Evolutionary conservation across 2,329 filamentous ascomycete genomes (phyloP).

Genomic region (Cyclaneusma minus): DNA sequence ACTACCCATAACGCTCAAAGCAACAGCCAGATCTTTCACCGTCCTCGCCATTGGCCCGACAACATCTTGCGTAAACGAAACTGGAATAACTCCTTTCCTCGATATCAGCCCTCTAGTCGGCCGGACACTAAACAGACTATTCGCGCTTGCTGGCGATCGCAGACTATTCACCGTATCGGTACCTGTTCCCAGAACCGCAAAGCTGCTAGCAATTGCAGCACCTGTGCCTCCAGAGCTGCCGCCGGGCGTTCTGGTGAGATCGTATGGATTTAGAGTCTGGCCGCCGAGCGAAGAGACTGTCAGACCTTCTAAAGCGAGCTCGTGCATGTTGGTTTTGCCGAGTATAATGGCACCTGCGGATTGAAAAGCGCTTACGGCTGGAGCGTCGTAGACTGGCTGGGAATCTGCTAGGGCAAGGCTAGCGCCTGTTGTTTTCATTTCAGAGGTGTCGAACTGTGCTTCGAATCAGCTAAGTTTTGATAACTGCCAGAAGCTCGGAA

Average conservation of each 20-base stretch:
- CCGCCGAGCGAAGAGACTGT: slow-evolving; percentile 46
- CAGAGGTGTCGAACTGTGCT: slow-evolving; percentile 8
- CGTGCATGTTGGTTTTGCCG: slow-evolving; percentile 75
- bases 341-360: slow-evolving; percentile 63
- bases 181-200: slow-evolving; percentile 41
- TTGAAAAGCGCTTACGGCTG: slow-evolving; percentile 38
- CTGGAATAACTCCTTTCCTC: slow-evolving; percentile 33
- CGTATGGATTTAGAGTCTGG: slow-evolving; percentile 52
- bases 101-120: slow-evolving; percentile 38
- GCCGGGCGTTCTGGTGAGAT: slow-evolving; percentile 45
- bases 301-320: slow-evolving; percentile 53
- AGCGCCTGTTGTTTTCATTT: slow-evolving; percentile 40
- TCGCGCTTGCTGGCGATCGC: slow-evolving; percentile 44
- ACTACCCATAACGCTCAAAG: slow-evolving; percentile 35
- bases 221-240: slow-evolving; percentile 49
- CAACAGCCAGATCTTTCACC: slow-evolving; percentile 32
- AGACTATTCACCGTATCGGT: slow-evolving; percentile 48
- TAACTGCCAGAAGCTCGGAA: too few species aligned
- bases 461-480: too few species aligned
- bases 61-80: slow-evolving; percentile 39
- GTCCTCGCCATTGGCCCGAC: slow-evolving; percentile 37
- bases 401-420: slow-evolving; percentile 31
- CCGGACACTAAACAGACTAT: slow-evolving; percentile 41
- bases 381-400: slow-evolving; percentile 28
- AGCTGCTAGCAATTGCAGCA: slow-evolving; percentile 36